Evolutionary conservation across 495 filamentous ascomycete species (phyloP), one percentile per base, ranked within the genome.

Genomic region (Antarctomyces pellizariae): DNA sequence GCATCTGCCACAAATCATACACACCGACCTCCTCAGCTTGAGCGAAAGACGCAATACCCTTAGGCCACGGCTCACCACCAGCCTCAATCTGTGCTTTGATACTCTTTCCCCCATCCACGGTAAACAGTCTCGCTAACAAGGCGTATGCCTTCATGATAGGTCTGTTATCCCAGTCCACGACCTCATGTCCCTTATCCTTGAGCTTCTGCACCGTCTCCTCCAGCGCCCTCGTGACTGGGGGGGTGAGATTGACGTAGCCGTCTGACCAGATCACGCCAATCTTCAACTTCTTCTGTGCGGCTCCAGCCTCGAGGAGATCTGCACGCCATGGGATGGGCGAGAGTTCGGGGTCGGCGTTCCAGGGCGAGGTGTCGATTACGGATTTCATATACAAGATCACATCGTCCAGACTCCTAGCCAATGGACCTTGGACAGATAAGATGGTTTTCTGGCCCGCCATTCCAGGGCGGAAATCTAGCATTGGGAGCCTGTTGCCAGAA

Each of bases 211-310:
- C 44, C 1, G 49, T 46, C 27, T 59, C 52, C 2, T 42, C 26
- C 22, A 68, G 36, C 2, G 50, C 53, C 7, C 59, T 30, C 11
- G 33, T 39, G 29, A 66, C 41, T 1, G 63, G 63, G 0, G 68
- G 68, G 23, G 67, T 59, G 3, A 59, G 60, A n/a, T 36, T 50
- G 0, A 68, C 58, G 0, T 60, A 43, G 0, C 56, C 58, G 37
- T 71, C 65, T 26, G 57, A 49, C 42, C 53, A 48, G 20, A 72
- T 30, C 5, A 66, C 46, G 0, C 49, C 65, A 7, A 71, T 43
- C 23, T 52, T 56, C 3, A 67, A 36, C 3, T 49, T 47, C 26
- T 44, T 43, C 4, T 29, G 30, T 2, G 32, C 22, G 12, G 32
- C 30, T n/a, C n/a, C 25, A 2, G 30, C 25, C 4, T 36, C 36